Evolutionary conservation across 345 rosid species (phyloP), one percentile per base, ranked within the genome.

Genomic region (Jatropha curcas): DNA sequence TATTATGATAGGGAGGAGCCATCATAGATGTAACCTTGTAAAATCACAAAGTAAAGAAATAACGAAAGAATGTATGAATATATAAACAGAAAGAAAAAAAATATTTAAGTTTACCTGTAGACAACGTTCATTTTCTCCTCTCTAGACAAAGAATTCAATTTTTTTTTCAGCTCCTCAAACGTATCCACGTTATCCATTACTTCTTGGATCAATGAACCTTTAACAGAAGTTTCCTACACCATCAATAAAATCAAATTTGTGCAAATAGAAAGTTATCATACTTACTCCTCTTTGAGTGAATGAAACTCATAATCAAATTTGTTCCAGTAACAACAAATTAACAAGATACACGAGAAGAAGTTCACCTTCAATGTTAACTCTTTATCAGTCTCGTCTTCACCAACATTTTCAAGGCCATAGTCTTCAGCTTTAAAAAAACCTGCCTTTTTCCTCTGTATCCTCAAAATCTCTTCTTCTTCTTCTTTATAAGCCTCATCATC

Each of bases 111-210:
- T 50, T 81, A 94, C 98, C 97, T 90, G 48, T 84, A 85, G 9
- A 90, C 90, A 73, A 88, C 89, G 68, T 94, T 89, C 93, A 92
- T 92, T 80, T 92, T 93, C 82, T 92, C 97, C 79, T 94, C 87
- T 81, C 71, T 87, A 12, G 98, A 86, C 82, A 94, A 83, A 69
- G 91, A 85, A 86, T 83, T 84, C 48, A 88, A 84, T 92, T 97
- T 77, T 88, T 94, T 82, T 1, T 84, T 82, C 46, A 89, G 82
- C 86, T 83, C 88, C 73, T 83, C 80, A 69, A 79, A 60, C 68
- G 82, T 72, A 46, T 31, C 84, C 25, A 57, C 19, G 24, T 73
- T 81, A 74, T 74, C 85, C 25, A 70, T 71, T 14, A 71, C 51
- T 58, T 80, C 88, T 75, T 76, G 75, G 46, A 55, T 72, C 19